Base-by-base conservation (phyloP, 768 basidiomycete genomes). In the Russula virescens region DNA sequence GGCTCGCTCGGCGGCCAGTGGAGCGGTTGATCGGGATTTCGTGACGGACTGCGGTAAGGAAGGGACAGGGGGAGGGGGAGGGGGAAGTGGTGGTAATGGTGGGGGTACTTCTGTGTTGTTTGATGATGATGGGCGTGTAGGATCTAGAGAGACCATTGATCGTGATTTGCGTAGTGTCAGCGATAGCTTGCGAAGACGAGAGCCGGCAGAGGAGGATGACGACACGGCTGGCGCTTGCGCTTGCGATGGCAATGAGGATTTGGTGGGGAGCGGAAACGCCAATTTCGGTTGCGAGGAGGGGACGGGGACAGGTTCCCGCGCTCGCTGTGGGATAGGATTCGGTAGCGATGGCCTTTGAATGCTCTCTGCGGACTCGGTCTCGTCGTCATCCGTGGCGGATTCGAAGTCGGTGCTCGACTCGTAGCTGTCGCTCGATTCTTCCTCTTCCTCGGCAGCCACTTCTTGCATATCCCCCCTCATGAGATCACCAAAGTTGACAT, bases 401-500 rank as follows among this genome's bases (percentile, higher is more conserved):
- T 68, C 69, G 49, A 72, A 70, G 34, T 73, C 74, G 51, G 72
- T 72, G 43, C 71, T 70, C 19, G 66, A 71, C 18, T 79, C 79
- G 3, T 79, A 79, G 75, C 81, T 68, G 23, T 84, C 85, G 68
- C 76, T 76, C 8, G 74, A 70, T 16, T 77, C 77, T 16, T 77
- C 77, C 18, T 72, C 72, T 21, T 79, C 80, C 49, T 92, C 88
- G 3, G 87, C 91, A 7, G 85, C 89, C 56, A 93, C 73, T 68
- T 95, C 94, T 54, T 87, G 80, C 10, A 84, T 91, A 69, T 93
- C 90, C 5, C 85, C 91, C 55, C 81, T 79, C 34, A 89, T 82
- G 47, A 95, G 77, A 42, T 91, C 89, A 13, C 89, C 86, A 64
- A 98, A 86, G 71, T 84, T 85, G 54, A 98, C 79, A 69, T 93